Conservation (phyloP, 345 rosid species). For the Arabidopsis thaliana region TAIR10.1 NC_003075.7:11916501-11917000, state of each 20-base stretch:
- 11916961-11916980: conserved; percentile 19
- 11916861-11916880: conserved; percentile 18
- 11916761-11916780: conserved; percentile 23
- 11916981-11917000: conserved; percentile 9
- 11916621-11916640: background rate
- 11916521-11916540: background rate
- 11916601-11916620: background rate
- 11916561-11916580: background rate
- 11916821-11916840: conserved; percentile 13
- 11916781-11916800: conserved; percentile 35
- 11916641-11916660: conserved; percentile 9
- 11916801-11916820: conserved; percentile 27
- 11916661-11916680: conserved; percentile 16
- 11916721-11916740: conserved; percentile 9
- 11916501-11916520: background rate
- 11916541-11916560: too few relatives aligned
- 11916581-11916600: background rate
- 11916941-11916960: conserved; percentile 6
- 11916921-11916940: background rate
- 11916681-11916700: background rate
- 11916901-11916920: background rate
- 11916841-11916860: conserved; percentile 5
- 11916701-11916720: conserved; percentile 13
- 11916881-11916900: background rate
- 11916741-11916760: conserved; percentile 1